Conservation (phyloP, 768 basidiomycete genomes). For the Boletus patriciae region DNA sequence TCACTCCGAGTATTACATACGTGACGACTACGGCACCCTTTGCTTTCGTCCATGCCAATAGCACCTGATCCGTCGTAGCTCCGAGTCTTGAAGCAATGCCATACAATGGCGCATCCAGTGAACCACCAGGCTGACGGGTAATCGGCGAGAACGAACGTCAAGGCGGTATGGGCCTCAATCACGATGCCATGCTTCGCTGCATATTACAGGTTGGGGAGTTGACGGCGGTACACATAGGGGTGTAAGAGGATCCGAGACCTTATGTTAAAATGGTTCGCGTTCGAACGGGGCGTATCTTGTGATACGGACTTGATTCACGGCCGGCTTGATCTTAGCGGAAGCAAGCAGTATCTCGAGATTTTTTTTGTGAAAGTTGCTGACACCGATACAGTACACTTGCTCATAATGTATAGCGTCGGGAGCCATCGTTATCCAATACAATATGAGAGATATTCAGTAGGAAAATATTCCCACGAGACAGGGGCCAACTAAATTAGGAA, state of each 20-base stretch:
- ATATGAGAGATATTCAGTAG: too few relatives aligned
- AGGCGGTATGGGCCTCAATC: conserved; percentile 69
- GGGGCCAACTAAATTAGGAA: too few relatives aligned
- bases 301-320: conserved; percentile 63
- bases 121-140: conserved; percentile 60
- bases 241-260: conserved; percentile 52
- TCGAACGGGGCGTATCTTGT: not conserved
- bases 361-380: conserved; percentile 62
- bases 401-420: too few relatives aligned
- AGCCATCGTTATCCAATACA: too few relatives aligned
- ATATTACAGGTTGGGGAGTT: conserved; percentile 57
- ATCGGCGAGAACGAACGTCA: conserved; percentile 48
- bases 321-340: conserved; percentile 62
- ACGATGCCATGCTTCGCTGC: conserved; percentile 58
- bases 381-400: conserved; percentile 45
- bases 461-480: too few relatives aligned
- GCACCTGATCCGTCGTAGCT: conserved; percentile 58
- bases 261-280: not conserved
- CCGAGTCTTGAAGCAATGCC: conserved; percentile 41
- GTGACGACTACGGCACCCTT: conserved; percentile 71
- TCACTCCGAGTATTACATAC: conserved; percentile 30
- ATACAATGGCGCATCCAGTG: conserved; percentile 59
- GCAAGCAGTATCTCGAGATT: conserved; percentile 57
- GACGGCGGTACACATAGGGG: conserved; percentile 75
- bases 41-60: conserved; percentile 61